Evolutionary conservation across 2,329 filamentous ascomycete species (phyloP), one percentile per base, ranked within the genome.

Genomic region (Talaromyces sp.): DNA sequence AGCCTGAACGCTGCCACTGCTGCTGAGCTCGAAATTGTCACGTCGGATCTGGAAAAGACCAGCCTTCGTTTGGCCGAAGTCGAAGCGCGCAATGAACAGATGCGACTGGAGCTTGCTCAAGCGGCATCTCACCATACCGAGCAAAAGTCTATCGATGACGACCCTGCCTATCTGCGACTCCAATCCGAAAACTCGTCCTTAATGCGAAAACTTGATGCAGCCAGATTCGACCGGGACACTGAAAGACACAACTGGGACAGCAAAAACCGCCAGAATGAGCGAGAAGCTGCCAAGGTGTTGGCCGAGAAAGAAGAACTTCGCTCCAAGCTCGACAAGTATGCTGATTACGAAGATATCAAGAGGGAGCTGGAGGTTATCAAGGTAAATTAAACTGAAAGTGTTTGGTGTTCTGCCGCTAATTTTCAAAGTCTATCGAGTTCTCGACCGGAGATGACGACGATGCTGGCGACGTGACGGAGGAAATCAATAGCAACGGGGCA

Each of bases 301-400:
- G 86, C 90, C 33, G 95, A 98, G 72, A 88, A 91, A 65, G 92
- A 97, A 63, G 81, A 83, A 28, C 80, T 98, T 60, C 91, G 89
- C 71, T 80, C 82, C 42, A 96, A 95, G 77, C 85, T 98, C 3
- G 87, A 92, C 65, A 96, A 90, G 72, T 96, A 91, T 87, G 86
- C 86, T 67, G 95, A 99, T 73, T 99, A 99, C 73, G 93, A 98
- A 36, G 93, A 98, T 62, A 86, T 99, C 55, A 97, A 95, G 77
- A 91, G 96, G 66, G 96, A 99, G 75, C 83, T 99, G 3, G 93
- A 98, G 70, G 93, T 98, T 64, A 85, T 99, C 63, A 96, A 96
- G 74, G 84, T 84, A 71, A 62, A 71, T 66, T 36, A 17, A 30
- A 32, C 33, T 54, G 22, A 32, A 25, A 9, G 33, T 8, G 30